Evolutionary conservation across 2,329 filamentous ascomycete genomes (phyloP), one percentile per base, ranked within the genome.

Genomic region (Dryadomyces quercivorus): DNA sequence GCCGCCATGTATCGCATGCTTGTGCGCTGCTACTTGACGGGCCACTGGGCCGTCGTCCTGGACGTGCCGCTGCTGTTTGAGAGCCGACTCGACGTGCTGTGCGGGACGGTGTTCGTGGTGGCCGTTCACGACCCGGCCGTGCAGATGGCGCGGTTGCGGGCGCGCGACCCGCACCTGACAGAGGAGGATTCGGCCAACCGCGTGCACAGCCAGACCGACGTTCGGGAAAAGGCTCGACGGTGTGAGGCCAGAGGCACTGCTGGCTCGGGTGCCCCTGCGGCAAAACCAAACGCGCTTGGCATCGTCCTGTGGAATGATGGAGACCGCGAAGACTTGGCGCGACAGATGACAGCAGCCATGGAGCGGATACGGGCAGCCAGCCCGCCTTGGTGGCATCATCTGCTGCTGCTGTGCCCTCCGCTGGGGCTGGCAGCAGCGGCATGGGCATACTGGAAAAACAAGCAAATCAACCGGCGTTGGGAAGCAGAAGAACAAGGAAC

Each of bases 51-150:
- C 0, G 89, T 95, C 4, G 85, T 98, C 40, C 75, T 97, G 16
- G 93, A 98, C 65, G 84, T 98, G 9, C 93, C 93, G 52, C 73
- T 98, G 53, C 76, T 98, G 45, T 96, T 96, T 63, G 93, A 98
- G 74, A 85, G 82, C 61, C 82, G 83, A 2, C 83, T 95, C 69
- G 93, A 98, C 68, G 74, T 82, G 44, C 80, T 95, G 60, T 96
- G 91, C 65, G 90, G 90, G 4, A 84, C 82, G 0, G 86, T 95
- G 16, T 70, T 95, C 57, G 90, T 98, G 0, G 92, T 97, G 2
- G 90, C 85, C 0, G 90, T 97, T 20, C 75, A 72, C 12, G 88
- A 95, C 61, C 84, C 88, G 0, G 79, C 76, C 58, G 77, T 91
- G 49, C 93, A 98, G 75, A 92, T 96, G 79, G 71, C 78, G 64